These are phyloP conservation scores for Ophiostoma perfectum DNA, from an alignment of 2,329 filamentous ascomycete species.

Conservation along the genomic window DNA sequence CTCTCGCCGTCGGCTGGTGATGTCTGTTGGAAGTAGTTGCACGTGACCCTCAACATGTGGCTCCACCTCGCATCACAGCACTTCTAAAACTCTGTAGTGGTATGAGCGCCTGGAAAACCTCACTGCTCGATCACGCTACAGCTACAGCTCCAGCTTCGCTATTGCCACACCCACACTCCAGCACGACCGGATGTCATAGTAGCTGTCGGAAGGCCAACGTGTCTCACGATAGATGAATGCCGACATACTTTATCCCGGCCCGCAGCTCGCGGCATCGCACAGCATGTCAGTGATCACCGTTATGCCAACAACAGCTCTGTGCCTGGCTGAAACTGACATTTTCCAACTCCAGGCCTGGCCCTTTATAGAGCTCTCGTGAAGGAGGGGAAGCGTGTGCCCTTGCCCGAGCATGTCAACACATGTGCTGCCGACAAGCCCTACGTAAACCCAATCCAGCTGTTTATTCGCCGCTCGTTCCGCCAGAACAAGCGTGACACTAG, in stretches of 20 bases:
- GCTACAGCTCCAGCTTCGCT: background rate
- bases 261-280: slow-evolving; percentile 48
- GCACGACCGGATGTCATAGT: background rate
- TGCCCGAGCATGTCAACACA: slow-evolving; percentile 44
- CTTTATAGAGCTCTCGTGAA: slow-evolving; percentile 66
- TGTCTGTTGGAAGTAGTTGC: background rate
- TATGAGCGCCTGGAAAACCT: background rate
- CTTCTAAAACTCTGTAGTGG: background rate
- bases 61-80: slow-evolving; percentile 1
- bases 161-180: background rate
- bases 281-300: slow-evolving; percentile 39
- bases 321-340: background rate
- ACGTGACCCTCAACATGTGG: background rate
- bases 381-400: slow-evolving; percentile 48
- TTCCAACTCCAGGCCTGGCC: slow-evolving; percentile 50
- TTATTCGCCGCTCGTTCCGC: slow-evolving; percentile 58
- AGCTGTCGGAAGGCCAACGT: background rate
- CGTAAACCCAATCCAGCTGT: slow-evolving; percentile 47
- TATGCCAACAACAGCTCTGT: too few relatives aligned
- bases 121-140: background rate
- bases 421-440: slow-evolving; percentile 27
- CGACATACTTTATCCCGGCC: slow-evolving; percentile 42
- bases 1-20: background rate
- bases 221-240: slow-evolving; percentile 32
- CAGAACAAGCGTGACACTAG: slow-evolving; percentile 55